A percentile compares a stretch with the other conserved stretches of the same genome.
phyloP scores from a whole-genome alignment of 2,329 filamentous ascomycete genomes.

The Aureobasidium sp. region DNA sequence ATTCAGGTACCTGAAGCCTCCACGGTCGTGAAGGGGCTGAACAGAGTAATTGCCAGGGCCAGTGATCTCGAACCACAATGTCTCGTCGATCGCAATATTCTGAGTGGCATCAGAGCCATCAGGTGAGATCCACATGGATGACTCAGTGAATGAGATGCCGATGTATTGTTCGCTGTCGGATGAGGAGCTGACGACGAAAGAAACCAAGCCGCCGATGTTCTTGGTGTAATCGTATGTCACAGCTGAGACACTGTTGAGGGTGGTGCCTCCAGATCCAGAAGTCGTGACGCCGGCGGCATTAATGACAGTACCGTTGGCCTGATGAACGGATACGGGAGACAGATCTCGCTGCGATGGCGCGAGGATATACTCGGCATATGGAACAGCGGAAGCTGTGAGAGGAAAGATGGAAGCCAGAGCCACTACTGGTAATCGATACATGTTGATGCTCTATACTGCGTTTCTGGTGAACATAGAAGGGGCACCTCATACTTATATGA shows the following conservation, averaged over 20 bases:
- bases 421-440: not conserved
- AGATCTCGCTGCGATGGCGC: conserved; percentile 2
- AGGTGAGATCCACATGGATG: conserved; percentile 42
- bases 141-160: conserved; percentile 37
- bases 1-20: conserved; percentile 41
- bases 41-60: conserved; percentile 36
- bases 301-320: not conserved
- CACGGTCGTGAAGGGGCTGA: conserved; percentile 35
- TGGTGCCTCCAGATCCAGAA: not conserved
- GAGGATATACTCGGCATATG: conserved; percentile 9
- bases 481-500: not conserved
- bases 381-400: not conserved
- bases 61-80: conserved; percentile 41
- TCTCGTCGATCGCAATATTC: conserved; percentile 40
- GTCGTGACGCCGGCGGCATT: not conserved
- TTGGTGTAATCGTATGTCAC: conserved; percentile 12
- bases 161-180: conserved; percentile 33
- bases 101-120: conserved; percentile 40
- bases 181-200: conserved; percentile 28
- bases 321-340: not conserved
- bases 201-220: conserved; percentile 37
- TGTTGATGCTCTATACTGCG: not conserved
- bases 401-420: not conserved
- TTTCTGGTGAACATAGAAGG: too few species aligned
- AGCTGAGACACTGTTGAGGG: not conserved